Base-by-base conservation (phyloP, 2,329 filamentous ascomycete species). In the Nannizziopsis arthrosporioides region DNA sequence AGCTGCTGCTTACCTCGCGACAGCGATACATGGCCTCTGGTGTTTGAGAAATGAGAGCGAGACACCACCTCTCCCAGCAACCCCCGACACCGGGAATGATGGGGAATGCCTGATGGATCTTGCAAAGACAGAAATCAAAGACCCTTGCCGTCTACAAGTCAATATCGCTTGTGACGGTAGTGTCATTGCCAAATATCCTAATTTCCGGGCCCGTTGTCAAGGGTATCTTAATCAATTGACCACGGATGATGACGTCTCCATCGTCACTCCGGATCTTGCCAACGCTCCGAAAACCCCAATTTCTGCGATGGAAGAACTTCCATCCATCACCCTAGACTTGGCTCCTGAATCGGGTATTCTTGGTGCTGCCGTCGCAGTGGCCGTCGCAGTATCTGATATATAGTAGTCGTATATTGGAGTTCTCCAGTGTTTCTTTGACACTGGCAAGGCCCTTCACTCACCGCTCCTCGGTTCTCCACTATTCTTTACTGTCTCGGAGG, bases 11-110 rank as follows among this genome's bases (percentile, higher is more conserved):
- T 81, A 79, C 55, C 69, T 82, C n/a, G 76, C 79, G 1, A 75
- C 75, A 1, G 76, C 76, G 2, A 75, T 82, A 22, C 77, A 82
- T 58, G 76, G 77, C 27, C 68, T 82, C 34, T 81, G 78, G 74
- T 67, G 64, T 10, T 62, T 81, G 11, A 70, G 74, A 48, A 74
- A 71, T 35, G 66, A 70, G 12, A 65, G 67, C 7, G 75, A 79
- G 54, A 42, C 47, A 5, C 49, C 51, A 14, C 11, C 31, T 1
- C 32, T 48, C 2, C 48, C 55, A 6, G 54, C 59, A 1, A 55
- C 53, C 6, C 39, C 56, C 3, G 53, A 57, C 3, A 52, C 55
- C 1, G 52, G 55, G 7, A 52, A 47, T 42, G 48, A 51, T 10
- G 42, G 50, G 44, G 60, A 60, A 31, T 47, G 54, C 0, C 56